Conservation (phyloP, 768 basidiomycete genomes). For the Termitomyces sp. region DNA sequence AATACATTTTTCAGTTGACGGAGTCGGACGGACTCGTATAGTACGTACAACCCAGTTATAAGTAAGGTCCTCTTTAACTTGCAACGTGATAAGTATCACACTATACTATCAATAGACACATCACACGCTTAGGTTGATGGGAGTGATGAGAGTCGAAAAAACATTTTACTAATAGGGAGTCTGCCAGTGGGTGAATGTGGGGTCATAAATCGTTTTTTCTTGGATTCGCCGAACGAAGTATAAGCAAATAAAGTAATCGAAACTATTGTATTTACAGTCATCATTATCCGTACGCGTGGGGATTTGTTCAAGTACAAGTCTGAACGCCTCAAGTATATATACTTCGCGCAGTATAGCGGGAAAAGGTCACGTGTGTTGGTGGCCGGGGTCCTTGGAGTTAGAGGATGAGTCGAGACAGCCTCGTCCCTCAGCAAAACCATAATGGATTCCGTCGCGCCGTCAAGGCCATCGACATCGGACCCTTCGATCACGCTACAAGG, state of each 20-base stretch:
- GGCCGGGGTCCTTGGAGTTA: constrained; percentile 7
- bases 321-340: too few species aligned
- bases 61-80: not conserved
- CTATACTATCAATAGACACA: not conserved
- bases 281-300: too few species aligned
- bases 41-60: too few species aligned
- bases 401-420: constrained; percentile 7
- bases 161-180: too few species aligned
- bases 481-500: constrained; percentile 34
- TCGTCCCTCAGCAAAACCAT: constrained; percentile 5
- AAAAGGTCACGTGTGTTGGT: constrained; percentile 6
- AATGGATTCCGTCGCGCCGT: constrained; percentile 33
- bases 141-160: not conserved
- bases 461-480: constrained; percentile 39
- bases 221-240: too few species aligned
- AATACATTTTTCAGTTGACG: not conserved
- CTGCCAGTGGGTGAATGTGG: too few species aligned
- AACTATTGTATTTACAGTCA: too few species aligned
- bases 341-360: too few species aligned
- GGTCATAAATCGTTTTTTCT: not conserved
- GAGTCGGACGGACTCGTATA: not conserved
- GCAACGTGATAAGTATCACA: not conserved
- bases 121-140: not conserved
- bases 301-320: too few species aligned
- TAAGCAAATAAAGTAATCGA: too few species aligned